Percentiles rank a stretch among this genome's conserved stretches.
Conservation (phyloP, 352 stramenopile genomes). For the Thraustochytrium striatum region DNA sequence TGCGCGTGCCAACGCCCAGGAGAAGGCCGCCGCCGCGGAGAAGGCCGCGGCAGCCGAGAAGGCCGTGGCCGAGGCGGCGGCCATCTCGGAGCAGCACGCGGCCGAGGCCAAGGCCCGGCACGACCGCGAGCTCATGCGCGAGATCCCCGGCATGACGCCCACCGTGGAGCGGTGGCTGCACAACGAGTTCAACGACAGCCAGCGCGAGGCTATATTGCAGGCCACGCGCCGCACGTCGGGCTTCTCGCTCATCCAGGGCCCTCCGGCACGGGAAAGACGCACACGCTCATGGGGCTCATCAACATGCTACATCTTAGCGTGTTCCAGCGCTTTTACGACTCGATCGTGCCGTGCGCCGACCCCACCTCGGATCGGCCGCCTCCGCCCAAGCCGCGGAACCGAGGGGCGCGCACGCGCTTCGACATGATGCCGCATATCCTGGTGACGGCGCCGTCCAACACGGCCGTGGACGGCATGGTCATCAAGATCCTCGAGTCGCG, state of each 20-base stretch:
- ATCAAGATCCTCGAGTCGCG: background rate
- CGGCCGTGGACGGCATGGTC: conserved; percentile 41
- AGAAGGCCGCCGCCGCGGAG: no score
- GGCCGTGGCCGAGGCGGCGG: background rate
- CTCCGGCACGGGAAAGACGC: conserved; percentile 87
- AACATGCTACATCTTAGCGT: conserved; percentile 46
- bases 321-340: conserved; percentile 47
- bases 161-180: background rate
- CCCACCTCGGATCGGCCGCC: background rate
- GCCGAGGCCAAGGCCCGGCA: background rate
- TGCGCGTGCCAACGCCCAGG: background rate
- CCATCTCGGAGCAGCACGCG: background rate
- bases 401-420: no score
- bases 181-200: conserved; percentile 24
- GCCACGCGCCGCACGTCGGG: background rate
- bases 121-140: background rate
- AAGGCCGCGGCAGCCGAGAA: no score
- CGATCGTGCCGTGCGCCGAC: background rate
- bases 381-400: no score
- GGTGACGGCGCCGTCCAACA: conserved; percentile 46
- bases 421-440: conserved; percentile 39
- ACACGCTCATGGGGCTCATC: conserved; percentile 60
- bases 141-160: conserved; percentile 2
- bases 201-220: conserved; percentile 29
- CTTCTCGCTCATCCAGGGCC: conserved; percentile 79